Conservation (phyloP, 2,329 filamentous ascomycete species). For the Fusarium napiforme region DNA sequence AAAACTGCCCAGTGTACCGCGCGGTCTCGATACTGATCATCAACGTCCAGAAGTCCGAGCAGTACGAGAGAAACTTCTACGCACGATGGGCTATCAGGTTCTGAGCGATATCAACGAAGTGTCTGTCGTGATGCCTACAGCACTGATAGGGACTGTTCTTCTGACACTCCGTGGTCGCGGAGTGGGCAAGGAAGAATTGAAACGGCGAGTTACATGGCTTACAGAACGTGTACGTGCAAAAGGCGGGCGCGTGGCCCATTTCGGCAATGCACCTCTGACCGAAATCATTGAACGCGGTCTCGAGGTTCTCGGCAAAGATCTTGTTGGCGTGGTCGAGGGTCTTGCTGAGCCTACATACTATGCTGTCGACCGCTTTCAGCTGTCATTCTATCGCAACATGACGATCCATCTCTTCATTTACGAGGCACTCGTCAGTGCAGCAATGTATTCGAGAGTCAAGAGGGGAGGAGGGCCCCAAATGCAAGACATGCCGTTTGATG, state of each 20-base stretch:
- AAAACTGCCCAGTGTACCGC: conserved; percentile 57
- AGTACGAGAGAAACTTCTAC: conserved; percentile 77
- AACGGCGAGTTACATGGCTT: conserved; percentile 91
- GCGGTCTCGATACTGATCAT: conserved; percentile 58
- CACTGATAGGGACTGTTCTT: conserved; percentile 91
- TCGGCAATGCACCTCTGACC: conserved; percentile 81
- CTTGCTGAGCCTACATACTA: conserved; percentile 93
- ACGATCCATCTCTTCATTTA: conserved; percentile 98
- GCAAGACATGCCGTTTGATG: conserved; percentile 80
- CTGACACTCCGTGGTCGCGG: conserved; percentile 91
- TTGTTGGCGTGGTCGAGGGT: conserved; percentile 83
- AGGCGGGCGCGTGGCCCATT: conserved; percentile 93
- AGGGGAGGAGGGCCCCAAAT: conserved; percentile 84
- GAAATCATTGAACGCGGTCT: conserved; percentile 89
- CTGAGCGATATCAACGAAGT: conserved; percentile 94
- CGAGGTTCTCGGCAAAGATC: conserved; percentile 88
- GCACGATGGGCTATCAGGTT: conserved; percentile 91
- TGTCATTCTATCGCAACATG: conserved; percentile 99
- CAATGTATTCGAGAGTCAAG: conserved; percentile 92
- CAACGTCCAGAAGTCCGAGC: conserved; percentile 61
- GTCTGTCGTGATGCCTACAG: conserved; percentile 97
- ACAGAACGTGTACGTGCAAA: conserved; percentile 83
- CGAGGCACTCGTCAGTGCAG: conserved; percentile 88
- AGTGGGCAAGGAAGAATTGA: conserved; percentile 86
- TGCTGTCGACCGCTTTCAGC: conserved; percentile 94